Base-by-base conservation (phyloP, 805 yeast genomes). In the Yamadazyma endophytica region DNA sequence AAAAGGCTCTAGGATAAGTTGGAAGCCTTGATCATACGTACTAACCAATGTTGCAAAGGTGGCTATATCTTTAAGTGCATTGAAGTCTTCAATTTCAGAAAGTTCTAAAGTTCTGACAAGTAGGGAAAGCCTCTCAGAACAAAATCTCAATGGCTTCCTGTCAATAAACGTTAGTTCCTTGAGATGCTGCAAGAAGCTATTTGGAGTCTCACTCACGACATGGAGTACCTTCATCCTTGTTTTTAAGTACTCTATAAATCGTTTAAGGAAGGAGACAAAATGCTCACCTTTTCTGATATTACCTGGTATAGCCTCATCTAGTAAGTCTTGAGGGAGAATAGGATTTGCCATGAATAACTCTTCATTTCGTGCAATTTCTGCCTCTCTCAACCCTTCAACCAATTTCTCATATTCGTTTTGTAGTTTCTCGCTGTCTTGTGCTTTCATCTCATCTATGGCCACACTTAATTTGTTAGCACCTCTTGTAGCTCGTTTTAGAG, bases 201-300 rank as follows among this genome's bases (percentile, higher is more conserved):
- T 75, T 0, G 99, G 98, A 0, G 98, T 92, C 55, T 92, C 99
- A n/a, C 96, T 86, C 25, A 92, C 88, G 21, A 92, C 98, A 62
- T 90, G 96, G 29, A 94, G 61, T 3, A 92, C 96, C 62, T 92
- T 94, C 97, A 92, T 92, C 59, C 98, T 77, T 3, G 97, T 90
- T 50, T 90, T 92, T 48, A 92, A 64, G 58, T 92, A 92, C 52
- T 92, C 99, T 18, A 92, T 85, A 45, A 92, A 84, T 42, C 99
- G 68, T 49, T 89, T 86, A 54, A 92, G 68, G 50, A 92, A 92
- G 3, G 97, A 87, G 11, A 92, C 81, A 49, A 92, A 92, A 64
- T 92, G 98, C 51, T 94, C 97, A 0, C 97, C 99, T 48, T 95
- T 78, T 44, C 98, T 71, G 25, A 92, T 92, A 46, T 94, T 92